These are phyloP conservation scores for Aspergillus hortae DNA, from an alignment of 2,329 filamentous ascomycete genomes.

Conservation along the genomic window DNA sequence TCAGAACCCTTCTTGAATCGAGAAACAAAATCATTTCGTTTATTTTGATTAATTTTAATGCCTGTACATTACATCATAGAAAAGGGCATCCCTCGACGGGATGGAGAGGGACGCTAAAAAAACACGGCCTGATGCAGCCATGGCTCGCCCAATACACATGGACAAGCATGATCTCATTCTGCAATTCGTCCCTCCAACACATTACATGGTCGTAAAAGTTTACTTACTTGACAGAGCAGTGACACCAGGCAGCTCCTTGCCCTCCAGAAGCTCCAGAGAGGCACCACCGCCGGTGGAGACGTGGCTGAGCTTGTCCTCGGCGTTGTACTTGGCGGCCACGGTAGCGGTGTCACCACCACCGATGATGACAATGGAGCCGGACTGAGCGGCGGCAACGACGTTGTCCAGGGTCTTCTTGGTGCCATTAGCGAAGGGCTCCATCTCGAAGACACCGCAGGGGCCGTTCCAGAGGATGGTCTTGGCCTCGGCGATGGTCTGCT, in stretches of 20 bases:
- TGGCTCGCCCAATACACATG: slow-evolving; percentile 4
- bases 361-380: slow-evolving; percentile 95
- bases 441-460: slow-evolving; percentile 94
- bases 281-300: slow-evolving; percentile 96
- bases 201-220: slow-evolving; percentile 14
- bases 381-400: slow-evolving; percentile 73
- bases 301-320: slow-evolving; percentile 96
- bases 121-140: no score
- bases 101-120: background rate
- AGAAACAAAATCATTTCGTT: slow-evolving; percentile 13
- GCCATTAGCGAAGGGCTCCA: slow-evolving; percentile 86
- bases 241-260: slow-evolving; percentile 95
- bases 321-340: slow-evolving; percentile 93
- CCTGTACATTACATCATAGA: slow-evolving; percentile 33
- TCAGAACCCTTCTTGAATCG: slow-evolving; percentile 19
- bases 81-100: background rate
- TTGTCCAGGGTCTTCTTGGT: slow-evolving; percentile 92
- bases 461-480: slow-evolving; percentile 99
- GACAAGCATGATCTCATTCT: slow-evolving; percentile 6
- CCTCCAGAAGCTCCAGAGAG: slow-evolving; percentile 92
- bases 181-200: background rate
- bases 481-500: slow-evolving; percentile 78
- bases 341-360: slow-evolving; percentile 97
- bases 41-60: slow-evolving; percentile 22
- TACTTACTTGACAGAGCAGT: slow-evolving; percentile 78